Evolutionary conservation across 2,329 filamentous ascomycete species (phyloP), one percentile per base, ranked within the genome.

Genomic region (Colletotrichum chlorophyti): DNA sequence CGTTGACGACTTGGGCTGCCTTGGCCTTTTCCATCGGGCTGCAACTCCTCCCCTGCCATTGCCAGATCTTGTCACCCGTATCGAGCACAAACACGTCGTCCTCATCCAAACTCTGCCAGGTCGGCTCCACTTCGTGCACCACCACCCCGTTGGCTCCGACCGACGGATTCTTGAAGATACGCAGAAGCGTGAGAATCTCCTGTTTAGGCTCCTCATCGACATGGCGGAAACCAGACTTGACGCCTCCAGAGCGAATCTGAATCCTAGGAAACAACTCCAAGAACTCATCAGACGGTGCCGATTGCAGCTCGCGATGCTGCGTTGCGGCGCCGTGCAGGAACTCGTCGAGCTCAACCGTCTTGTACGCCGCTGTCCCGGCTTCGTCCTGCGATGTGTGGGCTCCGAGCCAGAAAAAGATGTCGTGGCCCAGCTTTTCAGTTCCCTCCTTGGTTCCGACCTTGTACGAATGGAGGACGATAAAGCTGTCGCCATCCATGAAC

Each of bases 371-470:
- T 0, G 83, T 85, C 14, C 87, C 87, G 2, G 86, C 86, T 72
- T 90, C 87, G 63, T 90, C 87, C 72, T 89, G 85, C 3, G 83
- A 81, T 0, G 86, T 90, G 66, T 88, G 82, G 48, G 72, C 76
- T 5, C 87, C 87, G 1, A 90, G 79, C 87, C 86, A 90, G 74
- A 90, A 90, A 77, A 87, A 90, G 66, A 90, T 81, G 46, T 89
- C 86, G 65, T 90, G 86, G 37, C 73, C 75, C 5, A 88, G 74
- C 64, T 76, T 79, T 58, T 80, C 68, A 27, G 65, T 60, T 4
- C 70, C 72, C n/a, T 75, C 70, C 31, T 75, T 72, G 37, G 75
- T 72, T 37, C 79, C 79, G 27, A 84, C 67, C 64, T 82, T 80
- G 70, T 82, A 83, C 5, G 86, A 85, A 68, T 85, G 76, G 42